phyloP scores from a whole-genome alignment of 2,329 filamentous ascomycete genomes.

The Stachybotrys elegans region DNA sequence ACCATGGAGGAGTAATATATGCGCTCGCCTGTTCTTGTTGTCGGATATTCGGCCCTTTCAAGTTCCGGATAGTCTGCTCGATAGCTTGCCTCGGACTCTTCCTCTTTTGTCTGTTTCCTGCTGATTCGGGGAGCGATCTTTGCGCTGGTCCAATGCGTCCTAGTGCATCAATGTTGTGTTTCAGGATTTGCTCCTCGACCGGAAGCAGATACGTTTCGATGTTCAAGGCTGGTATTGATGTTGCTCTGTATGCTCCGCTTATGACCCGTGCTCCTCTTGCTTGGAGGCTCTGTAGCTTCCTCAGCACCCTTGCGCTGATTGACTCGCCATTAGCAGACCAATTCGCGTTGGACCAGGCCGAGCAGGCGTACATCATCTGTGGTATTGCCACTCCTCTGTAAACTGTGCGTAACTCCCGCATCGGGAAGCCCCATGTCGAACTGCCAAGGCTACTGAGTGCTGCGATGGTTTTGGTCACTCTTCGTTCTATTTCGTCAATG shows the following conservation, averaged over 20 bases:
- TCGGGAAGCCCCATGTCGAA: neutral
- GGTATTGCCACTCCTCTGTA: slow-evolving; percentile 2
- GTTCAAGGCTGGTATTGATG: slow-evolving; percentile 1
- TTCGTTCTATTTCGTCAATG: neutral
- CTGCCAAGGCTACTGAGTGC: slow-evolving; percentile 3
- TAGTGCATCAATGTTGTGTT: neutral
- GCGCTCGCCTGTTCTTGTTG: neutral
- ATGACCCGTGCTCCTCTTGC: slow-evolving; percentile 3
- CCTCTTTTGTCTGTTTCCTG: neutral
- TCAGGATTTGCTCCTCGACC: neutral
- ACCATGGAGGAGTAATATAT: neutral
- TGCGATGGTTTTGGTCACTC: neutral
- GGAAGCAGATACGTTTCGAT: slow-evolving; percentile 4
- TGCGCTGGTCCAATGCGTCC: neutral
- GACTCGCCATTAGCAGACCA: neutral
- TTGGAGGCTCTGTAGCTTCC: slow-evolving; percentile 2
- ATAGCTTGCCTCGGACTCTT: neutral
- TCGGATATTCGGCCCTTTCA: neutral
- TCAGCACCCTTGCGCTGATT: slow-evolving; percentile 1
- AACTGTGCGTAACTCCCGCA: neutral
- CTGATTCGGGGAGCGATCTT: neutral
- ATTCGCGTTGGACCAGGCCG: slow-evolving; percentile 2
- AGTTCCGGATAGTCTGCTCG: neutral
- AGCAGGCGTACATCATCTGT: slow-evolving; percentile 2
- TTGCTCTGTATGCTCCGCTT: slow-evolving; percentile 3